Evolutionary conservation across 805 yeast species (phyloP), one percentile per base, ranked within the genome.

Genomic region (Hanseniaspora guilliermondii): DNA sequence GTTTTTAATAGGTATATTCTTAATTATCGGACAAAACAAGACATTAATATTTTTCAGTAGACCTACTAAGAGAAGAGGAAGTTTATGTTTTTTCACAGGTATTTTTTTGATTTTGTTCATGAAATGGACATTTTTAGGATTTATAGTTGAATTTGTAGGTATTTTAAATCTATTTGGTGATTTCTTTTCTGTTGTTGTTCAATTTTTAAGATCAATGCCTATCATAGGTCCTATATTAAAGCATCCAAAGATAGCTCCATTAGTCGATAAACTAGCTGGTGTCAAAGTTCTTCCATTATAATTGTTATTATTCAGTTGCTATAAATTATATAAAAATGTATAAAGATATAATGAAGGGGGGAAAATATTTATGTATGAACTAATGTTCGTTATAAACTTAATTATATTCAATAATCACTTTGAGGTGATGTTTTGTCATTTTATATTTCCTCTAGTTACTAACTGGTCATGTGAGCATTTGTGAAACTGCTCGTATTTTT

Each of bases 111-210:
- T 93, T 53, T 70, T 91, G 55, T 55, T 55, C 30, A 62, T 78
- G 61, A 85, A 84, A 62, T 76, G 83, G 70, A 79, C 97, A 1
- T 85, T 93, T 64, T 62, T 82, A 25, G 98, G 98, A 8, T 91
- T 93, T 63, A 65, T 83, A 1, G 70, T 91, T 39, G 98, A 91
- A 67, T 78, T 83, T 49, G 71, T 89, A 58, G 98, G 98, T n/a
- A 87, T 91, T 25, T 69, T 91, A 57, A 89, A 87, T 7, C 72
- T 91, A 37, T 91, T 93, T 70, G 98, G 88, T 37, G 97, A 93
- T 68, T 89, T 93, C 68, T 85, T 91, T 63, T 87, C 94, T 25
- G 86, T 94, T 12, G 81, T 93, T 46, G 78, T 91, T 12, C 84
- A 86, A 60, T 91, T 93, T 64, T 73, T 91, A 62, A 76, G 97